Evolutionary conservation across 768 basidiomycete species (phyloP), one percentile per base, ranked within the genome.

Genomic region (Fomitopsis serialis): DNA sequence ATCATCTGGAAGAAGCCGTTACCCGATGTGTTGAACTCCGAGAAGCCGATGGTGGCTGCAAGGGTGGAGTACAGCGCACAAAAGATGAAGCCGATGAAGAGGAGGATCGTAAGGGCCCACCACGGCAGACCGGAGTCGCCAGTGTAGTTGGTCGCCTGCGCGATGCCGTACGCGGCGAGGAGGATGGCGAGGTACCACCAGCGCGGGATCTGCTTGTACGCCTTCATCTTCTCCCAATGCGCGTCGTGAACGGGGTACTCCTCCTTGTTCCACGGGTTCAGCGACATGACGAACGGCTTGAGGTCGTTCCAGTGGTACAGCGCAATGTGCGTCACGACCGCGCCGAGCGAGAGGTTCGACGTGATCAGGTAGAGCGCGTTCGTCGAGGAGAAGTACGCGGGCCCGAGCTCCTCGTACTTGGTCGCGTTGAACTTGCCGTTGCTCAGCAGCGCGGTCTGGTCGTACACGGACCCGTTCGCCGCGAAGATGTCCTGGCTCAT

Each of bases 201-300:
- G 64, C 74, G 72, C 2, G 78, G 78, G 7, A 78, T 76, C 57
- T 76, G 64, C 56, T 63, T 61, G 60, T 68, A 65, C 4, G 65
- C 70, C 65, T 78, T 74, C 81, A 84, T 84, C 63, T 81, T 77
- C 29, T 68, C 72, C 29, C 76, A 76, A 63, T 85, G 83, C 27
- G 51, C 58, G 35, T 70, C 68, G 60, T 70, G 62, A 12, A 69
- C 62, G 45, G 61, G 60, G 29, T 58, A 53, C 27, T 56, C 48
- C 13, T 55, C 53, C 55, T 61, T 61, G 65, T 66, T 68, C 70
- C 68, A 68, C 42, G 69, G 69, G 59, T 68, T 68, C 48, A 70
- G 56, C 27, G 66, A 57, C 50, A 59, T 57, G 53, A 70, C 60
- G 61, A 70, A 69, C 11, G 66, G 64, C 60, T 64, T 67, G 47